Base-by-base conservation (phyloP, 257 asterid species). In the Lantana camara region DNA sequence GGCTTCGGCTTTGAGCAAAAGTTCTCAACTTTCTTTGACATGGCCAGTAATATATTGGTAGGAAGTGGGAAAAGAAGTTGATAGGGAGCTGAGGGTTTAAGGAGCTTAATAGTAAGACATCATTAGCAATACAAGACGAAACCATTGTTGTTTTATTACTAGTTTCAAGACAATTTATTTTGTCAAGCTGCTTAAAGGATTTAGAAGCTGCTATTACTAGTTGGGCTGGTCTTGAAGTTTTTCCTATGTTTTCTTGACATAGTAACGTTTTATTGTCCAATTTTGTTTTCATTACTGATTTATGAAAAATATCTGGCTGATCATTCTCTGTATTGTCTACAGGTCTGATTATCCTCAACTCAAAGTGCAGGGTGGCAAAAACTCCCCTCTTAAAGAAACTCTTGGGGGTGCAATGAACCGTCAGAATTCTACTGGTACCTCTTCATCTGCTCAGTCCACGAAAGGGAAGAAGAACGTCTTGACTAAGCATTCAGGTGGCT, bases 281-380 rank as follows among this genome's bases (percentile, higher is more conserved):
- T 30, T 30, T 6, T 15, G 12, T 63, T n/a, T n/a, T n/a, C n/a
- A n/a, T n/a, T n/a, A n/a, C n/a, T n/a, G 17, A 19, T 49, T 49
- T 15, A 14, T 38, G 60, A 16, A 10, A 40, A 65, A 60, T 8
- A n/a, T 29, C 5, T 27, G 15, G 27, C 5, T 8, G 22, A 24
- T 2, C 22, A 11, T 20, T 54, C 59, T 73, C 40, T 56, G 22
- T 60, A 32, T 35, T 24, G 46, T 30, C 69, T 66, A 74, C 87
- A 85, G 92, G 77, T 69, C 82, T 38, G 85, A 77, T 57, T 85
- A 77, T 56, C 86, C 92, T 27, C 85, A 77, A 57, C 83, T 82
- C 22, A 79, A 81, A 57, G 73, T 60, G 24, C 83, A 77, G 66
- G 89, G 85, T 63, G 67, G 70, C 75, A 80, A 80, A 79, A 80